Evolutionary conservation across 129 eudicot genomes (phyloP), one percentile per base, ranked within the genome.

Genomic region (Logfia minima): DNA sequence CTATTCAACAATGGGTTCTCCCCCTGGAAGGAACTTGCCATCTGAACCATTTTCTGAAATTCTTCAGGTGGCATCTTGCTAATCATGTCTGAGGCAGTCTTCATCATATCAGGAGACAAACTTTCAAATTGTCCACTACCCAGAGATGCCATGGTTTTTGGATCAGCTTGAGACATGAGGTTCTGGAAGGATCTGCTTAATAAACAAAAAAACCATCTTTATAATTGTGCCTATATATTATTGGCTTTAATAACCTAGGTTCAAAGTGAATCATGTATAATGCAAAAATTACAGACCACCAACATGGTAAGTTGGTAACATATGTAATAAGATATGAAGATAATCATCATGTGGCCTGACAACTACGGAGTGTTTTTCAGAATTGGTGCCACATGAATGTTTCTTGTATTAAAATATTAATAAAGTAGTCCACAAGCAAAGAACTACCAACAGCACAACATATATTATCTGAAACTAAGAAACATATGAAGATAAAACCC

Each of bases 1-100:
- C 68, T 69, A 65, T 79, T 81, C 19, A 78, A 43, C 72, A 77
- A 61, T 1, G 93, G 83, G 68, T 90, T 93, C n/a, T 72, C 86
- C 26, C 91, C 88, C 58, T 94, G 90, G 62, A 91, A 82, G 19
- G 98, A 87, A 68, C 91, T 83, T 53, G 96, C 99, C 83, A 94
- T 71, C 55, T 91, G 83, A 34, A 94, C 68, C 96, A 94, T 94
- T 68, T 80, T 89, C 70, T 94, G 90, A 59, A 94, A 94, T 79
- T 94, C 99, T 48, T 87, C 97, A n/a, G 92, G 97, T 23, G 99
- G 80, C 99, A 94, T 94, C 66, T 83, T 91, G 69, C 96, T 82
- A 61, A 95, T 87, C 76, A 89, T 63, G 77, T 77, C 77, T 68
- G 99, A 83, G 64, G 97, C 96, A 5, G 94, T 83, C 83, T 86